These are phyloP conservation scores for Alternaria arborescens DNA, from an alignment of 2,329 filamentous ascomycete species.

Conservation along the genomic window DNA sequence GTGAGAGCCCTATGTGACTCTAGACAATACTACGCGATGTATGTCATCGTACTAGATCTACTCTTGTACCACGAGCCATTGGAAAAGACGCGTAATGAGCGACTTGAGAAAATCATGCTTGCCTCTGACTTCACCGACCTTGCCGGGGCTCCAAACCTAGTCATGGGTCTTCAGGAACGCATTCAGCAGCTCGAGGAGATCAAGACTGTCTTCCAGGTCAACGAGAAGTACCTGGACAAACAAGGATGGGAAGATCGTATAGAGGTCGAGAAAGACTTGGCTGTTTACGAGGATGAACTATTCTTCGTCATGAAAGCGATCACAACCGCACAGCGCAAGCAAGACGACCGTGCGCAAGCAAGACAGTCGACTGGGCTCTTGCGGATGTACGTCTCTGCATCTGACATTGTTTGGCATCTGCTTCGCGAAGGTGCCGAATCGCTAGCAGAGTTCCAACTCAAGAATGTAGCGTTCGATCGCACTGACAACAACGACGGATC, in stretches of 20 bases:
- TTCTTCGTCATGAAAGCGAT: conserved; percentile 99
- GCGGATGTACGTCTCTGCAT: conserved; percentile 91
- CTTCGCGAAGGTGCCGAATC: conserved; percentile 87
- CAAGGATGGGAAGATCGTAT: conserved; percentile 92
- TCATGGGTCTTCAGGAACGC: conserved; percentile 87
- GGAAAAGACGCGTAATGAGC: conserved; percentile 95
- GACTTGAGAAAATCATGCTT: conserved; percentile 97
- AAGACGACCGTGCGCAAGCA: conserved; percentile 68
- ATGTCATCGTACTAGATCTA: conserved; percentile 95
- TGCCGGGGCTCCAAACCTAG: conserved; percentile 90
- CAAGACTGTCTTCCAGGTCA: conserved; percentile 93
- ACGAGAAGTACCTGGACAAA: conserved; percentile 84
- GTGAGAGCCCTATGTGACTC: conserved; percentile 96
- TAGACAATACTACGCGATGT: conserved; percentile 95
- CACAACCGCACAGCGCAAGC: conserved; percentile 90
- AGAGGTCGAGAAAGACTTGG: conserved; percentile 86
- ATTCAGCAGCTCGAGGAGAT: conserved; percentile 96
- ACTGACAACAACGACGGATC: conserved; percentile 98
- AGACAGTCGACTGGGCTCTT: conserved; percentile 80
- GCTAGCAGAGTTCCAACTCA: conserved; percentile 90
- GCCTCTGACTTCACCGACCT: conserved; percentile 98
- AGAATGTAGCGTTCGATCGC: conserved; percentile 89
- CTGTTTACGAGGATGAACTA: conserved; percentile 91
- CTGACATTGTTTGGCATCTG: conserved; percentile 97
- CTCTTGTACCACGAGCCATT: conserved; percentile 95